These are phyloP conservation scores for Achaetomiella virescens DNA, from an alignment of 495 filamentous ascomycete genomes.

Conservation along the genomic window DNA sequence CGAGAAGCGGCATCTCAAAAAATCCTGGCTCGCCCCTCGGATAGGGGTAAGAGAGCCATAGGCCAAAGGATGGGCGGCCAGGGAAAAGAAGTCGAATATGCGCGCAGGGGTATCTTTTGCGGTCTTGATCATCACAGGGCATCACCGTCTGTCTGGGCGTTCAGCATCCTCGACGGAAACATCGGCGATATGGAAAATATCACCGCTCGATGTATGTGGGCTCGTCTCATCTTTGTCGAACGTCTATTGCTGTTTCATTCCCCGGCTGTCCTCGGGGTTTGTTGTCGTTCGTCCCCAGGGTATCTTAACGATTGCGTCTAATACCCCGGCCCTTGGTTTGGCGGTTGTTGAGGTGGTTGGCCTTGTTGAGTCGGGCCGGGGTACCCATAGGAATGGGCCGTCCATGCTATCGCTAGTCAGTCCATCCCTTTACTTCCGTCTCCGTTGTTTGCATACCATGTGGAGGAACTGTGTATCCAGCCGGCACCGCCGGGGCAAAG, in stretches of 20 bases:
- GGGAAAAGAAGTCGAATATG: too few species aligned
- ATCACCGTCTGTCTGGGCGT: conserved; percentile 22
- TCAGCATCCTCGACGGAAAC: conserved; percentile 13
- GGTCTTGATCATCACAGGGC: conserved; percentile 12
- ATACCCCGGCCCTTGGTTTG: conserved; percentile 27
- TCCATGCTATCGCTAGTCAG: conserved; percentile 11
- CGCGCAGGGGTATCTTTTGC: conserved; percentile 12
- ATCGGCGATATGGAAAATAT: neutral
- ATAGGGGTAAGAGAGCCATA: neutral
- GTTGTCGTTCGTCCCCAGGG: neutral
- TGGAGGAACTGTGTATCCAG: conserved; percentile 29
- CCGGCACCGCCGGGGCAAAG: conserved; percentile 22
- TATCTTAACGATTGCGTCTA: too few species aligned
- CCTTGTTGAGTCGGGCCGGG: conserved; percentile 32
- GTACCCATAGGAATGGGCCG: conserved; percentile 31
- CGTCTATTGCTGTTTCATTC: neutral
- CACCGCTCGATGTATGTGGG: neutral
- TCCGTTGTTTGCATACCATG: conserved; percentile 30
- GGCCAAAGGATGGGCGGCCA: neutral
- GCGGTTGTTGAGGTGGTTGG: conserved; percentile 29
- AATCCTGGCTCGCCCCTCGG: too few species aligned
- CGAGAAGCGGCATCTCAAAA: too few species aligned
- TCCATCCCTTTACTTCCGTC: neutral
- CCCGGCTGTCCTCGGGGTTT: neutral
- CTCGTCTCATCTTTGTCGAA: conserved; percentile 1